Evolutionary conservation across 768 basidiomycete species (phyloP), one percentile per base, ranked within the genome.

Genomic region (Mycena capillaripes): DNA sequence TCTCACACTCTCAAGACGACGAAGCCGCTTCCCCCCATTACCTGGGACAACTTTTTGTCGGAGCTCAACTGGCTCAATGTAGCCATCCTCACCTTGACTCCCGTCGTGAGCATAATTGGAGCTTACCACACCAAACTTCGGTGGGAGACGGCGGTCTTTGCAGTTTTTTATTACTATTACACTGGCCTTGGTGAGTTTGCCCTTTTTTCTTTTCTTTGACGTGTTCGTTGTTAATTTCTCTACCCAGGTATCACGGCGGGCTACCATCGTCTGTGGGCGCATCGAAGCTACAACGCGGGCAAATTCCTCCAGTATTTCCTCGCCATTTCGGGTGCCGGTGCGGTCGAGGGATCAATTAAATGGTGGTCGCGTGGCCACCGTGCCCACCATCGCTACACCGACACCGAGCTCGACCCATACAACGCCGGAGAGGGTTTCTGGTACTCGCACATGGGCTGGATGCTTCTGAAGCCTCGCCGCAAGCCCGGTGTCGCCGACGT

Each of bases 301-400:
- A 87, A 88, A 70, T 92, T 94, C 19, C 84, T 99, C 16, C 93
- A 98, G 80, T 98, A 96, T 79, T 84, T 89, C 74, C 90, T 98
- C 57, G 95, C 97, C 29, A 77, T 94, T 23, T 88, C 91, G 12
- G 98, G 97, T 60, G 92, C 96, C 2, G 97, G 98, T 57, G 97
- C 97, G 6, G 93, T 97, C 56, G 90, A 99, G 79, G 97, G 97
- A 11, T 98, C 97, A 25, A 97, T 99, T 85, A 94, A 95, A 82
- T 99, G 98, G 98, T 99, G 98, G 98, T 93, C 93, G 25, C 91
- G 98, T 62, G 97, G 97, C 57, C 98, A 99, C 86, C 95, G 97
- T 71, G 97, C 97, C 4, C 97, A 98, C 82, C 97, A 98, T 80
- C 90, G 97, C 50, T 97, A 98, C 86, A 98, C 97, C 76, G 97